A percentile compares a stretch with the other conserved stretches of the same genome.
phyloP scores from a whole-genome alignment of 495 filamentous ascomycete genomes.

The Penicillium angulare region DNA sequence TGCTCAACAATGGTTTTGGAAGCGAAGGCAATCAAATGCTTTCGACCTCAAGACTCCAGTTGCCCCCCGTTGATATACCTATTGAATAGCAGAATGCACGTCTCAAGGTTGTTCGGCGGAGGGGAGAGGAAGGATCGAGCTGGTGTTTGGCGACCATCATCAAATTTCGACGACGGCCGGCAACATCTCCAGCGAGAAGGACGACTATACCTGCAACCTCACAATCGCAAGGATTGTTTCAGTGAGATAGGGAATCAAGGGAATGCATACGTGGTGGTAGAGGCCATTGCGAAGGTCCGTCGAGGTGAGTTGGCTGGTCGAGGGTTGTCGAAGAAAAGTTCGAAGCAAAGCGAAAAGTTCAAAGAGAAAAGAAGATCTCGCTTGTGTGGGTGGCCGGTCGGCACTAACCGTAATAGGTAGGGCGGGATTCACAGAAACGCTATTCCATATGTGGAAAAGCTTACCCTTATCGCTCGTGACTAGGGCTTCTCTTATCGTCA shows the following conservation, averaged over 20 bases:
- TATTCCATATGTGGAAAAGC: not conserved
- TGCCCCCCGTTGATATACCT: constrained; percentile 44
- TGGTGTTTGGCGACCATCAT: constrained; percentile 56
- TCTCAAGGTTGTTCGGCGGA: constrained; percentile 35
- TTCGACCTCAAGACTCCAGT: constrained; percentile 79
- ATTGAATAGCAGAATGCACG: constrained; percentile 26
- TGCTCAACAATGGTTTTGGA: constrained; percentile 75
- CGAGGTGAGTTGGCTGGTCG: constrained; percentile 39
- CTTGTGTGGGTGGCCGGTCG: constrained; percentile 33
- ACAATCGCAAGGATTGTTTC: constrained; percentile 47
- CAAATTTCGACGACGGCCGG: constrained; percentile 29
- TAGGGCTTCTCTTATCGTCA: constrained; percentile 21
- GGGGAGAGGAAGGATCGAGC: constrained; percentile 74
- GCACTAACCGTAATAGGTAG: constrained; percentile 10
- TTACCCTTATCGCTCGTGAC: constrained; percentile 28
- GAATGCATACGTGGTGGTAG: constrained; percentile 64
- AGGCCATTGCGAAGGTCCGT: constrained; percentile 49
- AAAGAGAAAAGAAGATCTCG: constrained; percentile 28
- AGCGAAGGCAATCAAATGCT: constrained; percentile 61
- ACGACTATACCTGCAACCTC: constrained; percentile 65
- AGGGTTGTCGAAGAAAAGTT: constrained; percentile 39
- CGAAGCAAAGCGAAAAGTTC: constrained; percentile 23
- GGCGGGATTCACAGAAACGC: not conserved
- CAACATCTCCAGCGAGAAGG: constrained; percentile 73
- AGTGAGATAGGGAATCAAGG: constrained; percentile 38